These are phyloP conservation scores for Tephrocybe rancida DNA, from an alignment of 768 basidiomycete genomes.

Conservation along the genomic window DNA sequence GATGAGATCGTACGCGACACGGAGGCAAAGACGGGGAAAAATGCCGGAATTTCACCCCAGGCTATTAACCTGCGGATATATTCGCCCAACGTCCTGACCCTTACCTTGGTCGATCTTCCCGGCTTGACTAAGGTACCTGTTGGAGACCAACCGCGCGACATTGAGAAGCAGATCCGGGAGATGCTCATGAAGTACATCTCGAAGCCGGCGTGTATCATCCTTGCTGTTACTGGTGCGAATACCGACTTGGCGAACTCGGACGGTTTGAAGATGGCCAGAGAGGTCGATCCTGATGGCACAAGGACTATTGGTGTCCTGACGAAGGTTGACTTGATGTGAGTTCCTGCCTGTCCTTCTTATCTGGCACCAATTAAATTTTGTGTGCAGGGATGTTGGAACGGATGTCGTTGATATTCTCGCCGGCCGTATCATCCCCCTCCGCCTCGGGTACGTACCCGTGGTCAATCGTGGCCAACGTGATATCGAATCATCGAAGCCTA, in stretches of 20 bases:
- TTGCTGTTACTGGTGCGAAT: slow-evolving; percentile 96
- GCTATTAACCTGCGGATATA: slow-evolving; percentile 98
- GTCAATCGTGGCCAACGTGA: slow-evolving; percentile 98
- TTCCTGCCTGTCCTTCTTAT: slow-evolving; percentile 15
- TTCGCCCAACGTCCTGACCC: slow-evolving; percentile 95
- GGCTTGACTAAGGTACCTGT: slow-evolving; percentile 95
- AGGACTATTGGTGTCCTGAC: slow-evolving; percentile 98
- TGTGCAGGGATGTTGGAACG: slow-evolving; percentile 89
- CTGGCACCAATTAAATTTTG: slow-evolving; percentile 5
- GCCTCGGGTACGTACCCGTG: slow-evolving; percentile 97
- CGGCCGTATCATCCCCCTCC: slow-evolving; percentile 93
- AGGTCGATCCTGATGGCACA: slow-evolving; percentile 96
- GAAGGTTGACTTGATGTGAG: slow-evolving; percentile 97
- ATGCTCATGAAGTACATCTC: slow-evolving; percentile 97
- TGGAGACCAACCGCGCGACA: slow-evolving; percentile 95
- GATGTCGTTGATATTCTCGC: slow-evolving; percentile 99
- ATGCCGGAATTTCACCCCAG: slow-evolving; percentile 95
- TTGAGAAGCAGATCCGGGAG: slow-evolving; percentile 95
- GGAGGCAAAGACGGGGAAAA: slow-evolving; percentile 97
- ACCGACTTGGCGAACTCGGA: slow-evolving; percentile 98
- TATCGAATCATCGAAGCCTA: slow-evolving; percentile 88
- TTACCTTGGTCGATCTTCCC: slow-evolving; percentile 96
- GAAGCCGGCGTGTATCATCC: slow-evolving; percentile 93
- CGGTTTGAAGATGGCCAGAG: slow-evolving; percentile 92
- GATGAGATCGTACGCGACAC: slow-evolving; percentile 97